Percentiles rank a stretch among this genome's conserved stretches.
These are phyloP conservation scores for Termitomyces sp. DNA, from an alignment of 768 basidiomycete genomes.

Conservation along the genomic window DNA sequence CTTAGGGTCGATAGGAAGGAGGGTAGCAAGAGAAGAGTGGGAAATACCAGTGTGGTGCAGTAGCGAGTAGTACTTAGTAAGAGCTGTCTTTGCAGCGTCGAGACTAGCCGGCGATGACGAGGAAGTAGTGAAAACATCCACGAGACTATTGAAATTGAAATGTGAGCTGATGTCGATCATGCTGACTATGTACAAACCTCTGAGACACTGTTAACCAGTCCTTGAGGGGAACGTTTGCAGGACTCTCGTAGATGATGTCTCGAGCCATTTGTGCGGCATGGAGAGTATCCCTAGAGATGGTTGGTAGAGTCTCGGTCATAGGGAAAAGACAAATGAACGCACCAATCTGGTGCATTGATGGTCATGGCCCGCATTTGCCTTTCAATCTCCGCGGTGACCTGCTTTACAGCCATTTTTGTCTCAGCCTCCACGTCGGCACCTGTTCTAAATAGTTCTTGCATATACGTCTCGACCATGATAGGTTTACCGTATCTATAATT, in stretches of 20 bases:
- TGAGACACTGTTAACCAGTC: constrained; percentile 1
- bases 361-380: background rate
- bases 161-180: background rate
- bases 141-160: background rate
- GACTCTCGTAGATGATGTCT: background rate
- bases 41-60: background rate
- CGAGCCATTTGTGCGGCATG: constrained; percentile 1
- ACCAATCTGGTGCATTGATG: background rate
- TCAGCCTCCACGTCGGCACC: background rate
- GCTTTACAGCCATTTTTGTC: background rate
- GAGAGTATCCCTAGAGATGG: background rate
- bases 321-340: background rate
- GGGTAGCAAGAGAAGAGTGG: background rate
- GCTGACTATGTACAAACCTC: background rate
- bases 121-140: background rate
- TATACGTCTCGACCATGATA: background rate
- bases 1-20: background rate
- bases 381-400: background rate
- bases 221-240: background rate
- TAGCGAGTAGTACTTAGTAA: background rate
- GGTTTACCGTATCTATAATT: background rate
- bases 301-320: background rate
- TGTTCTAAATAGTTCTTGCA: background rate
- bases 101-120: background rate
- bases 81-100: background rate